phyloP scores from a whole-genome alignment of 345 rosid species.

The Pistacia atlantica region DNA sequence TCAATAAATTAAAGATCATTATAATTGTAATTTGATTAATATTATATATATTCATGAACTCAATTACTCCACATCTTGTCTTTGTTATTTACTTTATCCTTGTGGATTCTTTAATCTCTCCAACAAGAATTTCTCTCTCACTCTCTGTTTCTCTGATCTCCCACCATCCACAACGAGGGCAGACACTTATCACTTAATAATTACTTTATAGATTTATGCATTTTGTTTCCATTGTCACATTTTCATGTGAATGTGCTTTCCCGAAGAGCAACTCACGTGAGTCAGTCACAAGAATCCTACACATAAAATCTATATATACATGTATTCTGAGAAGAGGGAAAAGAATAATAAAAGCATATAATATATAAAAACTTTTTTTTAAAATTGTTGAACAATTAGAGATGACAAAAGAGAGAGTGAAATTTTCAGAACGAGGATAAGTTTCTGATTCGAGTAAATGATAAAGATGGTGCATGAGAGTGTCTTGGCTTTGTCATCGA shows the following conservation, averaged over 20 bases:
- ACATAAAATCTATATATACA: neutral
- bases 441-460: neutral
- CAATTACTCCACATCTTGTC: neutral
- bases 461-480: neutral
- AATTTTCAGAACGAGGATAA: neutral
- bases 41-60: too few species aligned
- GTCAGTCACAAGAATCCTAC: slow-evolving; percentile 43
- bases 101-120: neutral
- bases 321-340: neutral
- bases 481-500: slow-evolving; percentile 10
- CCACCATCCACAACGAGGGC: slow-evolving; percentile 6
- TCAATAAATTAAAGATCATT: neutral
- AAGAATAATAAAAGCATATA: neutral
- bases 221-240: slow-evolving; percentile 42
- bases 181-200: slow-evolving; percentile 19
- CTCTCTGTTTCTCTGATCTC: neutral
- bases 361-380: too few species aligned
- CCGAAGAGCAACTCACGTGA: slow-evolving; percentile 56
- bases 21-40: too few species aligned
- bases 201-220: slow-evolving; percentile 29
- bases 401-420: neutral
- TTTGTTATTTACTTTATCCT: slow-evolving; percentile 4
- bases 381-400: neutral
- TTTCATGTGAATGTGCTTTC: slow-evolving; percentile 73
- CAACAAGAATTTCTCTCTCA: neutral